These are phyloP conservation scores for Casuarina cunninghamiana DNA, from an alignment of 306 rosid species.

Conservation along the genomic window DNA sequence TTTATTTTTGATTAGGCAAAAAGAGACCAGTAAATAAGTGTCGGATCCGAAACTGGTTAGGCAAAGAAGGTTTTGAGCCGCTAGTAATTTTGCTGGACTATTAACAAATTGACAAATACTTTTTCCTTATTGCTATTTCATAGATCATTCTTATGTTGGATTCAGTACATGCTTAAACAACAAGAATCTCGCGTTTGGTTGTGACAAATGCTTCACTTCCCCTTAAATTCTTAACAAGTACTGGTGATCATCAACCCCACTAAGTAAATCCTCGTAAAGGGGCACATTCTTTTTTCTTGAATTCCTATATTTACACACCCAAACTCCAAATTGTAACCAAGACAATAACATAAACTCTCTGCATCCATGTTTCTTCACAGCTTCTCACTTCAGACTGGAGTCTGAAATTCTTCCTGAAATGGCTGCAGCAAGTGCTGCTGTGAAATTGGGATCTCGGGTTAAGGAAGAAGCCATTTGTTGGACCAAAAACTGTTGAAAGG, in stretches of 20 bases:
- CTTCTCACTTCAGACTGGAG: background rate
- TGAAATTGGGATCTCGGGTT: conserved; percentile 74
- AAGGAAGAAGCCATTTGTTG: conserved; percentile 84
- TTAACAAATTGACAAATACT: too few relatives aligned
- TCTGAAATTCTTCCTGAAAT: conserved; percentile 56
- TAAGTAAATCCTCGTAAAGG: background rate
- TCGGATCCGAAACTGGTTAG: too few relatives aligned
- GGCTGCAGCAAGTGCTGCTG: conserved; percentile 67
- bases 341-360: background rate
- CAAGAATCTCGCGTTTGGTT: background rate
- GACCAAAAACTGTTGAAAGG: conserved; percentile 48
- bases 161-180: background rate
- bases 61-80: too few relatives aligned
- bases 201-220: background rate
- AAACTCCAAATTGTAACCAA: background rate
- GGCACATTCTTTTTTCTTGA: background rate
- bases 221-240: background rate
- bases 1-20: too few relatives aligned
- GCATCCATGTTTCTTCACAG: background rate
- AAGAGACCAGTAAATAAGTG: too few relatives aligned
- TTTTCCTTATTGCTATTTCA: background rate
- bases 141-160: background rate
- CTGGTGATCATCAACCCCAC: background rate
- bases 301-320: background rate
- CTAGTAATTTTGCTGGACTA: too few relatives aligned